Evolutionary conservation across 345 rosid species (phyloP).

Genomic region (Citrus mangshanensis): DNA sequence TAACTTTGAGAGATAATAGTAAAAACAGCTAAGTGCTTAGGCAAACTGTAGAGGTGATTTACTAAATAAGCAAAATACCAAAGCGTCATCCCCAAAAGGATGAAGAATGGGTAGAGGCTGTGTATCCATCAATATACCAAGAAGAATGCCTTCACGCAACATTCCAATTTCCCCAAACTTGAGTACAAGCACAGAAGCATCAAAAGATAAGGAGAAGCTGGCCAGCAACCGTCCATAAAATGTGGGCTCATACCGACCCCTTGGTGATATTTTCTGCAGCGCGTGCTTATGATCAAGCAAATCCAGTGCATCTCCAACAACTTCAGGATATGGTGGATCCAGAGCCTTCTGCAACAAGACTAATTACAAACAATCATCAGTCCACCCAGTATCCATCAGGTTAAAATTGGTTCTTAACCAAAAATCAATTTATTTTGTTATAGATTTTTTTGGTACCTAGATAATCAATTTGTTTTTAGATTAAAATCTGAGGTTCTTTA

Average conservation of each 20-base stretch:
- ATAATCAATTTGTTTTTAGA: too few species aligned
- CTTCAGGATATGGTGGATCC: conserved; percentile 77
- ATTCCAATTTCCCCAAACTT: conserved; percentile 84
- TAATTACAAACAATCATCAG: conserved; percentile 32
- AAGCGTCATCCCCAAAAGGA: conserved; percentile 74
- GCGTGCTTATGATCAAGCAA: conserved; percentile 60
- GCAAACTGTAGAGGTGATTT: conserved; percentile 18
- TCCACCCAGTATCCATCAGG: conserved; percentile 1
- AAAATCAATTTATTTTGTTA: background rate
- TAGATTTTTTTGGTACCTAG: too few species aligned
- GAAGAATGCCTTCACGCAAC: conserved; percentile 83
- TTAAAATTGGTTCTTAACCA: background rate
- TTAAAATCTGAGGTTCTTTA: too few species aligned
- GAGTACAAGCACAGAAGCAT: conserved; percentile 66
- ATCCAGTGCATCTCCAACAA: conserved; percentile 71
- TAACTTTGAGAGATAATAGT: conserved; percentile 16
- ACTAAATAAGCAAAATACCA: conserved; percentile 48
- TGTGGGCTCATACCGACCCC: conserved; percentile 83
- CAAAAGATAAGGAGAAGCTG: conserved; percentile 79
- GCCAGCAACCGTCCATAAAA: conserved; percentile 85
- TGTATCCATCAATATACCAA: conserved; percentile 80
- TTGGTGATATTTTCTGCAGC: conserved; percentile 42
- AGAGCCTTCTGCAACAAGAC: conserved; percentile 80
- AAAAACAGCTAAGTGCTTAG: conserved; percentile 12
- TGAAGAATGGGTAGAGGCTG: conserved; percentile 75